These are phyloP conservation scores for Rhododendron kiyosumense DNA, from an alignment of 148 eudicot genomes.

Conservation along the genomic window DNA sequence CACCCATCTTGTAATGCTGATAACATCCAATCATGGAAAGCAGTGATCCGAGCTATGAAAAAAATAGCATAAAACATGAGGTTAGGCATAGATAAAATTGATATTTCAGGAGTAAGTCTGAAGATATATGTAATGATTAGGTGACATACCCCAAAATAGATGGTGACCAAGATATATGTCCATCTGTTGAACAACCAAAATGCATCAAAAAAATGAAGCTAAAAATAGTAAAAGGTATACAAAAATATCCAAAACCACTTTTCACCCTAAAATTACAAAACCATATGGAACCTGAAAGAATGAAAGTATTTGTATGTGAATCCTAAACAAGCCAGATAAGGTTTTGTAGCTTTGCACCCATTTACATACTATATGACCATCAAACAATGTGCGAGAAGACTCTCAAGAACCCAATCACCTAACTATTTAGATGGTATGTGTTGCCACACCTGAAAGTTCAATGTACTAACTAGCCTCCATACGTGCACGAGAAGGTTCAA, in stretches of 20 bases:
- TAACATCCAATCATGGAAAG: conserved; percentile 50
- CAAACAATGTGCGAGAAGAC: background rate
- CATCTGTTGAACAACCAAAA: conserved; percentile 47
- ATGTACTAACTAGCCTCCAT: background rate
- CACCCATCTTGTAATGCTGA: conserved; percentile 22
- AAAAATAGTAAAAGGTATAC: background rate
- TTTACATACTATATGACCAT: background rate
- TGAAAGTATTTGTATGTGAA: background rate
- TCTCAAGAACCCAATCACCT: background rate
- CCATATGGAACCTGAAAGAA: background rate
- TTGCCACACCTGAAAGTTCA: background rate
- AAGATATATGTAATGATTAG: background rate
- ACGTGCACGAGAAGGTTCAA: background rate
- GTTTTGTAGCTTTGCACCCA: background rate
- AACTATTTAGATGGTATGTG: background rate
- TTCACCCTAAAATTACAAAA: background rate
- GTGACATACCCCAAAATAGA: conserved; percentile 59
- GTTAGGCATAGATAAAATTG: background rate
- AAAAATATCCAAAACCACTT: background rate
- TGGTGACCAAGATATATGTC: conserved; percentile 53
- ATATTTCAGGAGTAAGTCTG: background rate
- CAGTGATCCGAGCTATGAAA: conserved; percentile 47
- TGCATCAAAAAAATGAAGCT: conserved; percentile 12
- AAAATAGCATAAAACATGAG: background rate
- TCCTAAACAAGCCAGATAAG: background rate